phyloP scores from a whole-genome alignment of 2,329 filamentous ascomycete genomes.

The Calonectria montana region DNA sequence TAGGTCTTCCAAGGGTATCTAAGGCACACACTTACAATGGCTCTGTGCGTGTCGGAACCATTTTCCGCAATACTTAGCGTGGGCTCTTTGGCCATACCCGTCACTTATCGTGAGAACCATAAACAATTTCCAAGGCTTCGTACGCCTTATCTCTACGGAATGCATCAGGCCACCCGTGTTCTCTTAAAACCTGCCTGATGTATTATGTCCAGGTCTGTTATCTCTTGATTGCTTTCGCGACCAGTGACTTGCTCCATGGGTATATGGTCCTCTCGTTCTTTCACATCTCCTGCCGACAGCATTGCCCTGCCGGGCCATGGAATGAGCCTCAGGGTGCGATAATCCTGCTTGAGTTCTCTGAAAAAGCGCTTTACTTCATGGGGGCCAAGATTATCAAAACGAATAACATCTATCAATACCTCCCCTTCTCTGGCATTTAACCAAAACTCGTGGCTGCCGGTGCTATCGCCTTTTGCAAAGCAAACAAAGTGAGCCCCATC shows the following conservation, averaged over 20 bases:
- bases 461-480: slow-evolving; percentile 18
- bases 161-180: slow-evolving; percentile 47
- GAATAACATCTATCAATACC: slow-evolving; percentile 12
- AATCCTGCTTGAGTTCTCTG: slow-evolving; percentile 41
- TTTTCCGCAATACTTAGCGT: neutral
- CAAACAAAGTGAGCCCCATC: slow-evolving; percentile 20
- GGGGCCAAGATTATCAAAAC: neutral
- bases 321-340: slow-evolving; percentile 34
- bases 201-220: slow-evolving; percentile 32
- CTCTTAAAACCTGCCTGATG: slow-evolving; percentile 41
- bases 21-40: too few species aligned
- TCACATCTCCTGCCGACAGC: slow-evolving; percentile 1
- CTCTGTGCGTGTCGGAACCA: too few species aligned
- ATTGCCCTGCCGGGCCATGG: slow-evolving; percentile 23
- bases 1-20: too few species aligned
- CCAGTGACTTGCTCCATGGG: slow-evolving; percentile 28
- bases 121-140: neutral
- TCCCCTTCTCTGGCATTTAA: slow-evolving; percentile 26
- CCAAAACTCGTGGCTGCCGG: slow-evolving; percentile 11
- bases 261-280: slow-evolving; percentile 15
- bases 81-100: neutral
- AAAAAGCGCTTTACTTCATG: slow-evolving; percentile 36
- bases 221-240: slow-evolving; percentile 7
- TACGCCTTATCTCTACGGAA: slow-evolving; percentile 44
- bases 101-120: neutral